Conservation (phyloP, 2,329 filamentous ascomycete genomes). For the Blastomyces percursus region DNA sequence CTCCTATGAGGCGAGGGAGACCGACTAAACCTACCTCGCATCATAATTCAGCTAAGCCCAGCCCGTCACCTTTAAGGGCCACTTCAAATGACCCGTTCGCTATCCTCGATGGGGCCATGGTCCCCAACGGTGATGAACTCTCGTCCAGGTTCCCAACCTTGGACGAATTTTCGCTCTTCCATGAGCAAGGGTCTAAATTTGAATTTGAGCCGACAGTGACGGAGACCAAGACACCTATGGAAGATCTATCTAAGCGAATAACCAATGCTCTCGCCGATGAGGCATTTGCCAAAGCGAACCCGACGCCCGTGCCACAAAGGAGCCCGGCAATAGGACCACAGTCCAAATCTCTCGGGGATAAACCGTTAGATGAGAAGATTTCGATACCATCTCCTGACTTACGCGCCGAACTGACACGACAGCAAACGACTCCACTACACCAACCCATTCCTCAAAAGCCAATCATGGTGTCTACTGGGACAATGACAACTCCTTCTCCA, state of each 20-base stretch:
- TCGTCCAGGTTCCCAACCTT: constrained; percentile 78
- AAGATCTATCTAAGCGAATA: constrained; percentile 53
- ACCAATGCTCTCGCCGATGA: constrained; percentile 73
- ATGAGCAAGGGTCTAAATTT: constrained; percentile 74
- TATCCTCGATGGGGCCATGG: constrained; percentile 62
- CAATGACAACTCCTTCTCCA: constrained; percentile 56
- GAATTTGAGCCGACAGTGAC: constrained; percentile 58
- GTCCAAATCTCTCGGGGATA: constrained; percentile 8
- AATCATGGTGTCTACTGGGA: constrained; percentile 58
- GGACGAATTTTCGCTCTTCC: constrained; percentile 83
- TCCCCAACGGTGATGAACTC: constrained; percentile 60
- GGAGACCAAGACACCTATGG: constrained; percentile 34
- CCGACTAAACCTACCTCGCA: constrained; percentile 46
- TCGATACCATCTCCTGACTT: constrained; percentile 18
- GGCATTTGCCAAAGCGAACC: constrained; percentile 51
- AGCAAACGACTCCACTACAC: constrained; percentile 27
- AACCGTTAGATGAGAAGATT: constrained; percentile 17
- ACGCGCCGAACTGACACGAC: constrained; percentile 19
- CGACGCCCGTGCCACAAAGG: constrained; percentile 24
- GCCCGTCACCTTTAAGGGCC: constrained; percentile 58
- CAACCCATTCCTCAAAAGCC: constrained; percentile 40
- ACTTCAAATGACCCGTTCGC: constrained; percentile 76
- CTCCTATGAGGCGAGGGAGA: constrained; percentile 83
- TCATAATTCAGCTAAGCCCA: constrained; percentile 44
- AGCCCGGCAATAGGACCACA: constrained; percentile 20